Conservation (phyloP, 306 rosid genomes). For the Medicago arabica region DNA sequence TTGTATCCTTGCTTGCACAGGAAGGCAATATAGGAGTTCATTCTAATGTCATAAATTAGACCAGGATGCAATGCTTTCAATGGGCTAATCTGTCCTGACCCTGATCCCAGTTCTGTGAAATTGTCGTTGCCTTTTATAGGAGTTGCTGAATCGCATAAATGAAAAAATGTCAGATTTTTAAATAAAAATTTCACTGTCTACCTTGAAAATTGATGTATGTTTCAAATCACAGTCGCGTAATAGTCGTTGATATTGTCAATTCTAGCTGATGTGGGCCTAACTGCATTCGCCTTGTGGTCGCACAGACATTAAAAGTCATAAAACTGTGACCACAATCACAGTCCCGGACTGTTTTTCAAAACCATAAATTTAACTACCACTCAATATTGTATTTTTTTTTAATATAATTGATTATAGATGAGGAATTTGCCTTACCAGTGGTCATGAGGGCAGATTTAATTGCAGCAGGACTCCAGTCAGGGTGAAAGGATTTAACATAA, state of each 20-base stretch:
- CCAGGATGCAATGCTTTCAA: conserved; percentile 66
- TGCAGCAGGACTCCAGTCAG: conserved; percentile 92
- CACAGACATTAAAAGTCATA: background rate
- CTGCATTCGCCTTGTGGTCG: background rate
- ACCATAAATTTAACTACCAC: background rate
- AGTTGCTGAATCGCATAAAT: conserved; percentile 55
- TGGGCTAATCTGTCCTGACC: conserved; percentile 83
- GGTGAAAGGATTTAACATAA: conserved; percentile 83
- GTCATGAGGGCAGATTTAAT: conserved; percentile 95
- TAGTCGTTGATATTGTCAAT: background rate
- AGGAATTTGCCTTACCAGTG: conserved; percentile 56
- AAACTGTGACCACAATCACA: background rate
- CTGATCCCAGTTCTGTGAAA: conserved; percentile 53
- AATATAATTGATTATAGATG: background rate
- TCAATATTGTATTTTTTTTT: background rate
- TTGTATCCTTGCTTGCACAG: conserved; percentile 66
- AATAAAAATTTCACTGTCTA: background rate
- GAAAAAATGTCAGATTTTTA: conserved; percentile 28
- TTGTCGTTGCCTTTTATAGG: conserved; percentile 51
- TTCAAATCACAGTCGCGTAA: background rate
- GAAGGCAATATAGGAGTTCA: conserved; percentile 57
- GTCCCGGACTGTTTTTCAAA: background rate
- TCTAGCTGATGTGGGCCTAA: background rate
- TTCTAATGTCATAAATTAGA: conserved; percentile 60
- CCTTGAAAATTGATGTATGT: background rate